phyloP scores from a whole-genome alignment of 2,329 filamentous ascomycete genomes.

The Penicillium griseofulvum region DNA sequence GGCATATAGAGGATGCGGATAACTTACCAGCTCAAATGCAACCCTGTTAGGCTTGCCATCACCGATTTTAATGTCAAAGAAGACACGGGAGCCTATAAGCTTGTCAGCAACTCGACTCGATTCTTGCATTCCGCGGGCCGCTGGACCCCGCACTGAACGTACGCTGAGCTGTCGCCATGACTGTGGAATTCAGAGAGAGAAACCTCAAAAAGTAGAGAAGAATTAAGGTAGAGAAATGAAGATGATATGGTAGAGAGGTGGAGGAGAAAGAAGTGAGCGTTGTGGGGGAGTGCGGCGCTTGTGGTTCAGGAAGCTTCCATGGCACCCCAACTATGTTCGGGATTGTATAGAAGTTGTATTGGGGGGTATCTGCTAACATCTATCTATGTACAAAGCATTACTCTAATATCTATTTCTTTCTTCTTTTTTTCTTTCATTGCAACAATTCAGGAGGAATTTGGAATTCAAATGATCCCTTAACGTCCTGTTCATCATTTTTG shows the following conservation, averaged over 20 bases:
- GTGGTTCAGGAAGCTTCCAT: constrained; percentile 45
- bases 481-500: constrained; percentile 7
- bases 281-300: constrained; percentile 20
- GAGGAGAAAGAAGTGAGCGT: constrained; percentile 12
- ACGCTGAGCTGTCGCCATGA: constrained; percentile 38
- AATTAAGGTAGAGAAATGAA: constrained; percentile 7
- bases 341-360: neutral
- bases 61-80: constrained; percentile 87
- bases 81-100: constrained; percentile 64
- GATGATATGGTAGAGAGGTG: constrained; percentile 4
- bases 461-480: constrained; percentile 25
- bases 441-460: constrained; percentile 27
- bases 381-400: constrained; percentile 4
- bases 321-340: neutral
- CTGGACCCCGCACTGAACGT: constrained; percentile 30
- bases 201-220: constrained; percentile 5
- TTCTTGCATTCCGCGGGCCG: constrained; percentile 13
- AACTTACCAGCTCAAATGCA: constrained; percentile 74
- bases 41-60: constrained; percentile 71
- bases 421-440: constrained; percentile 12
- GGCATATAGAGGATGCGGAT: neutral
- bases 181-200: constrained; percentile 9
- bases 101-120: constrained; percentile 8
- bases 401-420: constrained; percentile 8
- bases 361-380: constrained; percentile 7